A percentile compares a stretch with the other conserved stretches of the same genome.
phyloP scores from a whole-genome alignment of 306 rosid species.

The Pueraria montana region DNA sequence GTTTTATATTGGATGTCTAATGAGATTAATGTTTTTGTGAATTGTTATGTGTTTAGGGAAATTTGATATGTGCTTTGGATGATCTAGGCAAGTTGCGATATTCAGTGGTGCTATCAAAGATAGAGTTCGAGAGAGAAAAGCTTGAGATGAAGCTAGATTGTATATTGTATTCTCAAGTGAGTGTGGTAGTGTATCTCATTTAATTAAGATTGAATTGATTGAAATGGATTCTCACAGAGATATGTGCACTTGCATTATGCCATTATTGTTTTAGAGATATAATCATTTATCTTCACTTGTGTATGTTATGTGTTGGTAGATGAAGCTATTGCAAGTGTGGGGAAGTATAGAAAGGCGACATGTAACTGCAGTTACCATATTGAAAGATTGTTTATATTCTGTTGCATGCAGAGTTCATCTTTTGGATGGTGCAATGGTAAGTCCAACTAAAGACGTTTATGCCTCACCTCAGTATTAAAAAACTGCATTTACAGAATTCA shows the following conservation, averaged over 20 bases:
- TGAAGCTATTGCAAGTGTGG: constrained; percentile 66
- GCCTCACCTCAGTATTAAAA: background rate
- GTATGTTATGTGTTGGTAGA: constrained; percentile 43
- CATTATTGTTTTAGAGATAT: background rate
- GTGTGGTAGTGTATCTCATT: background rate
- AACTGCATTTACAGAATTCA: background rate
- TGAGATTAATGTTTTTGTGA: background rate
- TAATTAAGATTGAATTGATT: background rate
- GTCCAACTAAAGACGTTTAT: background rate
- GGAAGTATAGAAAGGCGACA: constrained; percentile 71
- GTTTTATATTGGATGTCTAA: background rate
- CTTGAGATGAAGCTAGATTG: constrained; percentile 67
- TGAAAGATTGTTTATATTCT: constrained; percentile 57
- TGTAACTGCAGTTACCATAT: constrained; percentile 49
- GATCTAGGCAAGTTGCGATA: constrained; percentile 53
- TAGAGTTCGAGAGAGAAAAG: constrained; percentile 67
- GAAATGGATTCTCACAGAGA: background rate
- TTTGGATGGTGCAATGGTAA: constrained; percentile 75
- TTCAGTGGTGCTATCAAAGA: constrained; percentile 59
- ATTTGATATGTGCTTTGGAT: constrained; percentile 52
- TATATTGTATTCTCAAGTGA: constrained; percentile 72
- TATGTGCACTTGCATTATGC: background rate
- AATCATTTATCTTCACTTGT: background rate
- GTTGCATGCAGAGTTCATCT: constrained; percentile 73
- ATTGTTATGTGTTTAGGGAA: constrained; percentile 47